These are phyloP conservation scores for Macadamia tetraphylla DNA, from an alignment of 164 flowering plant species.

Conservation along the genomic window DNA sequence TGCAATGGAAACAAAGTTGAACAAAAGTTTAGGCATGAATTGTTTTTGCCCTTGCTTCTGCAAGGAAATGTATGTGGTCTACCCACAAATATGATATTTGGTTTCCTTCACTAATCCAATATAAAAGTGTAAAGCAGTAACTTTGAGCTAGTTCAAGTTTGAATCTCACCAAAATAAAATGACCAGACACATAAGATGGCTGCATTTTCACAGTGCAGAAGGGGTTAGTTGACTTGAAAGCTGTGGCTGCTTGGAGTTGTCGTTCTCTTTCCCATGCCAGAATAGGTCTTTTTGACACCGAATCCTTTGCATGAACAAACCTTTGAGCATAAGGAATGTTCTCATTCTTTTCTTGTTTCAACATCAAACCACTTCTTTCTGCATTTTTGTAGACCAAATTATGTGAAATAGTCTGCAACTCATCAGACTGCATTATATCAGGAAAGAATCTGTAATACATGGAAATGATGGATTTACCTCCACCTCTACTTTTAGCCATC, in stretches of 20 bases:
- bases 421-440: not conserved
- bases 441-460: not conserved
- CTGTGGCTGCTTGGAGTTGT: slow-evolving; percentile 8
- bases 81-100: not conserved
- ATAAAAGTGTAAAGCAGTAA: no score
- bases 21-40: not conserved
- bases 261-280: not conserved
- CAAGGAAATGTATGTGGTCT: not conserved
- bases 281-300: not conserved
- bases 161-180: slow-evolving; percentile 5
- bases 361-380: not conserved
- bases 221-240: slow-evolving; percentile 15
- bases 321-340: not conserved
- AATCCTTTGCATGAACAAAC: not conserved
- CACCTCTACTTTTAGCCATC: no score
- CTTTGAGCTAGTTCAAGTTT: not conserved
- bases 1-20: not conserved
- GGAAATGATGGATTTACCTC: no score
- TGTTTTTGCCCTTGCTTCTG: no score
- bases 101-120: no score
- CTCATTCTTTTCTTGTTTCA: not conserved
- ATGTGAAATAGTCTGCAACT: not conserved
- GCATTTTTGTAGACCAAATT: not conserved
- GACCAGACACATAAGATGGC: slow-evolving; percentile 10
- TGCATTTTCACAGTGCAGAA: slow-evolving; percentile 15